These are phyloP conservation scores for Vaccinium myrtillus DNA, from an alignment of 148 eudicot species.

Conservation along the genomic window DNA sequence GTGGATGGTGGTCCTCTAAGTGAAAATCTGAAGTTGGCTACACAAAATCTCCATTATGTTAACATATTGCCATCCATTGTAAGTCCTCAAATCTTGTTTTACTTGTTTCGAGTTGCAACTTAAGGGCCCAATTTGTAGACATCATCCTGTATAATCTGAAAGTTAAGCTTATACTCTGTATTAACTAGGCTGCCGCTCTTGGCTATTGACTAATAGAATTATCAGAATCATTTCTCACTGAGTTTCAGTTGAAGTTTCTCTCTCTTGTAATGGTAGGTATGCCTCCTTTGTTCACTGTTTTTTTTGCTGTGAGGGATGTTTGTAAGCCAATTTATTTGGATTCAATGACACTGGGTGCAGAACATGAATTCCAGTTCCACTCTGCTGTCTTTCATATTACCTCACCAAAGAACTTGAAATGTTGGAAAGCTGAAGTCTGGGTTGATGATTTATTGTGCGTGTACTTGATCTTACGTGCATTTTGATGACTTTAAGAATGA, in stretches of 20 bases:
- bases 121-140: background rate
- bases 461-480: background rate
- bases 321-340: background rate
- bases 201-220: background rate
- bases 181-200: background rate
- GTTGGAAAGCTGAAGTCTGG: background rate
- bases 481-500: background rate
- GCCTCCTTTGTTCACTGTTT: background rate
- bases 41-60: slow-evolving; percentile 78
- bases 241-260: background rate
- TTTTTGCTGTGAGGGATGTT: background rate
- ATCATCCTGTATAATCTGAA: background rate
- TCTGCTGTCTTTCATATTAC: background rate
- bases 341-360: too few species aligned
- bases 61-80: slow-evolving; percentile 86
- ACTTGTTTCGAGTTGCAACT: background rate
- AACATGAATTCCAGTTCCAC: background rate
- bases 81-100: slow-evolving; percentile 34
- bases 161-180: background rate
- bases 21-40: slow-evolving; percentile 81
- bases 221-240: background rate
- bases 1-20: slow-evolving; percentile 79
- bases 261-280: background rate
- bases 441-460: background rate
- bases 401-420: background rate